Evolutionary conservation across 1,284 basidiomycete species (phyloP).

Genomic region (Moniliophthora roreri): DNA sequence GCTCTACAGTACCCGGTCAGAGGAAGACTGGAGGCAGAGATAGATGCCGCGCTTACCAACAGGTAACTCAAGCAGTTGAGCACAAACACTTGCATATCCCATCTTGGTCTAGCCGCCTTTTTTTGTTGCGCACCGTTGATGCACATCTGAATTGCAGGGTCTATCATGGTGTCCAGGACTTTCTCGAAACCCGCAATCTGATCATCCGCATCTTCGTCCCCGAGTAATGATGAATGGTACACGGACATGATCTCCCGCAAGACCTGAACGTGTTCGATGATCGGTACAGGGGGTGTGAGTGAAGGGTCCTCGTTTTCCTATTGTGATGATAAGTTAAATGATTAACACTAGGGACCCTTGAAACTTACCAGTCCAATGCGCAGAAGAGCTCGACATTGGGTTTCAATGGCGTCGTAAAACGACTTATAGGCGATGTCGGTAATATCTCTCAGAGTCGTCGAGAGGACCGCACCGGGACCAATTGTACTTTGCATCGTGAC

Average conservation of each 20-base stretch:
- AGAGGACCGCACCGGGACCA: slow-evolving; percentile 77
- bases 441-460: slow-evolving; percentile 78
- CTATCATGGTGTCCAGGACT: slow-evolving; percentile 80
- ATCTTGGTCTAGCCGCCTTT: slow-evolving; percentile 47
- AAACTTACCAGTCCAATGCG: slow-evolving; percentile 68
- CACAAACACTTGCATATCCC: slow-evolving; percentile 83
- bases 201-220: slow-evolving; percentile 50
- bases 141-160: slow-evolving; percentile 82
- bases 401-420: slow-evolving; percentile 84
- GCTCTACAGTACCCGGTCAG: slow-evolving; percentile 42
- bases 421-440: slow-evolving; percentile 78
- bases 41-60: slow-evolving; percentile 55
- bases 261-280: slow-evolving; percentile 82
- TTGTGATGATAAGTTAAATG: not conserved
- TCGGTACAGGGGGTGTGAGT: slow-evolving; percentile 72
- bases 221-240: slow-evolving; percentile 80
- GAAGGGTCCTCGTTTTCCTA: slow-evolving; percentile 77
- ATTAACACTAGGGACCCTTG: not conserved
- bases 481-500: slow-evolving; percentile 92
- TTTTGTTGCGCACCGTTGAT: slow-evolving; percentile 69
- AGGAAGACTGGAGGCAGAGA: slow-evolving; percentile 1
- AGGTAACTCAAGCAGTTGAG: slow-evolving; percentile 85
- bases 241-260: slow-evolving; percentile 87
- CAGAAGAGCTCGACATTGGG: slow-evolving; percentile 75
- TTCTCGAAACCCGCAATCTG: slow-evolving; percentile 60